phyloP scores from a whole-genome alignment of 208 protist species.

The Trypanosoma caninum region DNA sequence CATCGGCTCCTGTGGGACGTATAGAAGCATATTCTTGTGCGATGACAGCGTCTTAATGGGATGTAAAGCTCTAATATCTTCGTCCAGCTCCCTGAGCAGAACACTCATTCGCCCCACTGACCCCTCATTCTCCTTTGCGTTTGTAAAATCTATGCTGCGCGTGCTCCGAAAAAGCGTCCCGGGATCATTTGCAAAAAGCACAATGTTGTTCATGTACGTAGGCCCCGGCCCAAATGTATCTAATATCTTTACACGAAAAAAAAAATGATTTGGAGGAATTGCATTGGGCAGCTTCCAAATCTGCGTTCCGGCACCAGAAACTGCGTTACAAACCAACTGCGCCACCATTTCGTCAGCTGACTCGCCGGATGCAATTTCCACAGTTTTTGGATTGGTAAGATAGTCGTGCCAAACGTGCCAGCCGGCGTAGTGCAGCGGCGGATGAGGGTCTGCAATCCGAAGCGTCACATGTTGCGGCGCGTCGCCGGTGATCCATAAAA shows the following conservation, averaged over 20 bases:
- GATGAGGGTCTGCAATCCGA: constrained; percentile 37
- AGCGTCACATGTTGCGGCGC: constrained; percentile 81
- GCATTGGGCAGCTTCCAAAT: constrained; percentile 70
- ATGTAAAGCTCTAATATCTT: constrained; percentile 76
- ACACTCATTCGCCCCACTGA: constrained; percentile 50
- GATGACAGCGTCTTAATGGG: constrained; percentile 67
- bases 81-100: constrained; percentile 74
- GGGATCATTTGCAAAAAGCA: constrained; percentile 71
- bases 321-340: constrained; percentile 67
- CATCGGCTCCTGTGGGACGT: constrained; percentile 38
- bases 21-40: constrained; percentile 70
- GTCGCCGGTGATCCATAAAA: constrained; percentile 77
- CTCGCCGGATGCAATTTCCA: constrained; percentile 68
- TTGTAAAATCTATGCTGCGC: neutral
- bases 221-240: constrained; percentile 72
- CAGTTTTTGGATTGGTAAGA: constrained; percentile 73
- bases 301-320: constrained; percentile 77
- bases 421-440: constrained; percentile 67
- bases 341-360: constrained; percentile 33
- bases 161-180: constrained; percentile 43
- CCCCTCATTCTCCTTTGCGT: neutral
- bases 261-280: constrained; percentile 55
- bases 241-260: constrained; percentile 64
- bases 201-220: constrained; percentile 84
- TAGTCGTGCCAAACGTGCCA: constrained; percentile 90